Evolutionary conservation across 129 eudicot genomes (phyloP).

Genomic region (Glebionis coronaria): DNA sequence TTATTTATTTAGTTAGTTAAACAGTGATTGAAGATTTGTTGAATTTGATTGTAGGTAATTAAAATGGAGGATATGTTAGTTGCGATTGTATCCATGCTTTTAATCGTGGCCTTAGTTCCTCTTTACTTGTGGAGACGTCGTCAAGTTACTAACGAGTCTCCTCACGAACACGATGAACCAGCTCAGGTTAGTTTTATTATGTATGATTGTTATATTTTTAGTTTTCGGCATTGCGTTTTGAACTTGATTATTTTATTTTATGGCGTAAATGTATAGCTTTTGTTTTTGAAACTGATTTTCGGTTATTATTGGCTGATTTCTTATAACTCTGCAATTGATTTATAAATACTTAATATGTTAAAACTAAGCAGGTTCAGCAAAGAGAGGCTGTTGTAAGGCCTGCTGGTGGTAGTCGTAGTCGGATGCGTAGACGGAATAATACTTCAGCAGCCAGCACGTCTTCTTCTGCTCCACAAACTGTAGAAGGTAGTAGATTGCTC

Average conservation of each 20-base stretch:
- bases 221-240: background rate
- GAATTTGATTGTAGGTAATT: background rate
- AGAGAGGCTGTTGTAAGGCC: conserved; percentile 71
- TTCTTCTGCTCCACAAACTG: conserved; percentile 65
- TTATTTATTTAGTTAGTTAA: too few species aligned
- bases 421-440: conserved; percentile 86
- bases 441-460: conserved; percentile 80
- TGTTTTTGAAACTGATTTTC: background rate
- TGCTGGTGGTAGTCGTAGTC: conserved; percentile 47
- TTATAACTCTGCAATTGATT: background rate
- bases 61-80: conserved; percentile 69
- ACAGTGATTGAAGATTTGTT: too few species aligned
- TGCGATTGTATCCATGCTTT: conserved; percentile 71
- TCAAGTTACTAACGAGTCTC: conserved; percentile 31
- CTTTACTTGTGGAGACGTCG: conserved; percentile 84
- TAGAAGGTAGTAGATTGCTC: conserved; percentile 16
- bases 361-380: conserved; percentile 45
- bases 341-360: background rate
- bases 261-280: background rate
- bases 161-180: conserved; percentile 49
- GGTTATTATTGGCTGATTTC: too few species aligned
- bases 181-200: conserved; percentile 49
- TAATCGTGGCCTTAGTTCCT: conserved; percentile 61
- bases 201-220: background rate
- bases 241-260: background rate